These are phyloP conservation scores for Stephania cephalantha DNA, from an alignment of 164 flowering plant species.

Conservation along the genomic window DNA sequence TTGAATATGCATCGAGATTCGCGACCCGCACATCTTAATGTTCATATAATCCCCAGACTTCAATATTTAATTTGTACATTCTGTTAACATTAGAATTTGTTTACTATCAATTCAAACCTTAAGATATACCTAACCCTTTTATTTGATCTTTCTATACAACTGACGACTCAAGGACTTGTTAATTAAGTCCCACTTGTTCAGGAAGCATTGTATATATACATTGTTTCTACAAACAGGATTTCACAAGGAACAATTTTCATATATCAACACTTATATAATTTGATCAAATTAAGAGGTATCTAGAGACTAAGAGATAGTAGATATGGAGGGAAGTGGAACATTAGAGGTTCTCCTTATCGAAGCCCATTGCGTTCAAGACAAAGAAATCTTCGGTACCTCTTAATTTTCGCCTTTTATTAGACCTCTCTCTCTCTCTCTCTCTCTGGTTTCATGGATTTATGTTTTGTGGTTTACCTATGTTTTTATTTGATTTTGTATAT, in stretches of 20 bases:
- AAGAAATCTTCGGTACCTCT: not conserved
- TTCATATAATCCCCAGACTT: no score
- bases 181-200: not conserved
- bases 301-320: not conserved
- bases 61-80: no score
- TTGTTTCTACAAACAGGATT: not conserved
- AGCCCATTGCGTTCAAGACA: not conserved
- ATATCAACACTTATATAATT: not conserved
- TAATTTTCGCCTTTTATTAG: not conserved
- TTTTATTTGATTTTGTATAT: not conserved
- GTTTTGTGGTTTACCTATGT: not conserved
- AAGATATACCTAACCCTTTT: no score
- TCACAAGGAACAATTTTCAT: not conserved
- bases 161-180: no score
- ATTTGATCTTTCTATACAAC: no score
- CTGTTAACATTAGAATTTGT: no score
- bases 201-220: not conserved
- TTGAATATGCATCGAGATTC: no score
- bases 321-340: not conserved
- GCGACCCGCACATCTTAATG: no score
- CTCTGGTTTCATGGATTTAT: not conserved
- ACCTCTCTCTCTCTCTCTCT: not conserved
- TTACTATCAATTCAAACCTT: no score
- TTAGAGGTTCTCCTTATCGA: slow-evolving; percentile 7
- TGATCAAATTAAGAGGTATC: not conserved